Evolutionary conservation across 306 rosid genomes (phyloP).

Genomic region (Astragalus membranaceus): DNA sequence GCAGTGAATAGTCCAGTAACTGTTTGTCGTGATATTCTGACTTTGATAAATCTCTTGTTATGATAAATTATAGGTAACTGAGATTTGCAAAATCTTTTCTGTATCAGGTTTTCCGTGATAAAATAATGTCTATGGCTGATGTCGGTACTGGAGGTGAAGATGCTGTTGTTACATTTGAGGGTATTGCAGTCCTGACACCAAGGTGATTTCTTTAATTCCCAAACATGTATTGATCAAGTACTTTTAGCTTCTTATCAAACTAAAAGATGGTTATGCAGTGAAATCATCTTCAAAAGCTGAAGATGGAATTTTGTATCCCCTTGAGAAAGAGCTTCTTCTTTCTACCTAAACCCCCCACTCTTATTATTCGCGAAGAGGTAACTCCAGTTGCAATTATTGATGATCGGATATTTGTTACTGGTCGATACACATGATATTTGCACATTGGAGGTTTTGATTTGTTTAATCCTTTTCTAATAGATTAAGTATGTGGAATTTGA

Average conservation of each 20-base stretch:
- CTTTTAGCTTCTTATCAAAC: neutral
- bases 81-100: slow-evolving; percentile 11
- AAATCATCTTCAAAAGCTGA: slow-evolving; percentile 97
- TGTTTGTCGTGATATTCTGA: slow-evolving; percentile 76
- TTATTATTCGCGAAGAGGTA: slow-evolving; percentile 95
- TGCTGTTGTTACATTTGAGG: slow-evolving; percentile 94
- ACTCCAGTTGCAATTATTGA: neutral
- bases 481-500: slow-evolving; percentile 93
- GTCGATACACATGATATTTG: slow-evolving; percentile 1
- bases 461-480: slow-evolving; percentile 29
- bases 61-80: slow-evolving; percentile 8
- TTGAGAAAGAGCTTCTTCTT: slow-evolving; percentile 98
- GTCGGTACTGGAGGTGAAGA: slow-evolving; percentile 93
- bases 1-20: slow-evolving; percentile 97
- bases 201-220: slow-evolving; percentile 43
- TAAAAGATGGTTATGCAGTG: slow-evolving; percentile 92
- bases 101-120: slow-evolving; percentile 84
- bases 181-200: slow-evolving; percentile 97
- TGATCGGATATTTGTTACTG: neutral
- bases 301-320: slow-evolving; percentile 96
- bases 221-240: neutral
- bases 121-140: slow-evolving; percentile 92
- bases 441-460: slow-evolving; percentile 28
- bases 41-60: neutral
- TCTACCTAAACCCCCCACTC: slow-evolving; percentile 97